Percentiles rank a stretch among this genome's conserved stretches.
phyloP scores from a whole-genome alignment of 2,329 filamentous ascomycete species.

The Magnaporthiopsis rhizophila region DNA sequence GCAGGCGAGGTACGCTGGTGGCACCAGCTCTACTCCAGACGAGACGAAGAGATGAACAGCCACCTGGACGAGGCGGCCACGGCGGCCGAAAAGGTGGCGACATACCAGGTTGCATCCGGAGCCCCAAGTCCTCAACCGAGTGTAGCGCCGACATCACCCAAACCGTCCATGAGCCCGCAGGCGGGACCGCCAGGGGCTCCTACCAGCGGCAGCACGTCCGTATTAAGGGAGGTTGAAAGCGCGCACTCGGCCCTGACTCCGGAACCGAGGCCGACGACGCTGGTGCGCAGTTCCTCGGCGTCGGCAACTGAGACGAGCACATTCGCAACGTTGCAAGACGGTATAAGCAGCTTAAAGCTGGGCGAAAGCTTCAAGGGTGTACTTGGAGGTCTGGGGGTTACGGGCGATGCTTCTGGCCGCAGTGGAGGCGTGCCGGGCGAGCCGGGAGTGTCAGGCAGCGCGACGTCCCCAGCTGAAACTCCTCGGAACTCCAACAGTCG shows the following conservation, averaged over 20 bases:
- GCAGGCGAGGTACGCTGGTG: conserved; percentile 84
- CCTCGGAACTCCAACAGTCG: background rate
- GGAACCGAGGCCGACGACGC: conserved; percentile 2
- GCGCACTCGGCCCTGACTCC: conserved; percentile 14
- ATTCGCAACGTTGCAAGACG: conserved; percentile 15
- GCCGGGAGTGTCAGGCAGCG: background rate
- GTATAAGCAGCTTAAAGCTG: conserved; percentile 15
- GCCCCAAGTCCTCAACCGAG: conserved; percentile 27
- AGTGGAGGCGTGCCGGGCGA: conserved; percentile 1
- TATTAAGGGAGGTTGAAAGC: conserved; percentile 10
- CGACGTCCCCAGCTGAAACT: no score
- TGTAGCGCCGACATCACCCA: conserved; percentile 1
- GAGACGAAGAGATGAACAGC: conserved; percentile 89
- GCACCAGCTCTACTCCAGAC: conserved; percentile 77
- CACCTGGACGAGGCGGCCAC: conserved; percentile 46
- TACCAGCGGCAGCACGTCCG: conserved; percentile 11
- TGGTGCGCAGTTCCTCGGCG: conserved; percentile 12
- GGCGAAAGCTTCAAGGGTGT: conserved; percentile 16
- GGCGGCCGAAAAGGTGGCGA: conserved; percentile 31
- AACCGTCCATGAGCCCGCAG: conserved; percentile 17
- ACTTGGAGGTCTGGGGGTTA: conserved; percentile 12
- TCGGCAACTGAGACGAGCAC: conserved; percentile 5
- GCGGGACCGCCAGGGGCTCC: conserved; percentile 30
- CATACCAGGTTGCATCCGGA: conserved; percentile 19
- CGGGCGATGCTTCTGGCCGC: conserved; percentile 5